A percentile compares a stretch with the other conserved stretches of the same genome.
Evolutionary conservation across 352 stramenopile species (phyloP).

Genomic region (Phytophthora macrochlamydospora): DNA sequence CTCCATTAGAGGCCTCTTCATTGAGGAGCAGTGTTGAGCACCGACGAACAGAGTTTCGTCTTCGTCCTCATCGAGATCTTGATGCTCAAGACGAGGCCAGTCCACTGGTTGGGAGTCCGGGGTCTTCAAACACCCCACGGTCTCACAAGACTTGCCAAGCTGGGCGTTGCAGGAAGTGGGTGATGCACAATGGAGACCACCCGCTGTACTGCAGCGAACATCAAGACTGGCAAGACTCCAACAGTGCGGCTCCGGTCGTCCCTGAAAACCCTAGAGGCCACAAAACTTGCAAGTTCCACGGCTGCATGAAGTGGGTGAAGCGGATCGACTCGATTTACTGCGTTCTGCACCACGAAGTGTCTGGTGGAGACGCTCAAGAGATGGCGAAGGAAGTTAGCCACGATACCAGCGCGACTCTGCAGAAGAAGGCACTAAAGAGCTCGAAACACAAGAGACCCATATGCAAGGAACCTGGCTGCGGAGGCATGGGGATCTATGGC

Average conservation of each 20-base stretch:
- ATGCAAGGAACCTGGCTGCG: background rate
- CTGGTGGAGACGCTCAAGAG: too few relatives aligned
- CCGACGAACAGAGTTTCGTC: too few relatives aligned
- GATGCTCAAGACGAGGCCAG: too few relatives aligned
- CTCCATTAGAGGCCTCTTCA: too few relatives aligned
- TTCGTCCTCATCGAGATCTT: too few relatives aligned
- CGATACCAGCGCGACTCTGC: background rate
- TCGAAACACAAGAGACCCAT: background rate
- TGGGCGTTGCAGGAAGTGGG: slow-evolving; percentile 11
- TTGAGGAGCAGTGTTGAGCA: too few relatives aligned
- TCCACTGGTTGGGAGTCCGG: too few relatives aligned
- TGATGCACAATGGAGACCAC: slow-evolving; percentile 12
- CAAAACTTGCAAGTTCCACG: background rate
- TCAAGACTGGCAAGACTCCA: background rate
- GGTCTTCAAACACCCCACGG: background rate
- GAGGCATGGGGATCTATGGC: too few relatives aligned
- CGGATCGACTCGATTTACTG: background rate
- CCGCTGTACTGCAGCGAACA: slow-evolving; percentile 7
- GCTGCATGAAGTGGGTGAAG: slow-evolving; percentile 3
- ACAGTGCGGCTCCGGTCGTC: background rate
- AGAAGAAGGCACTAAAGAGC: background rate
- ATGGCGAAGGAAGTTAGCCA: background rate
- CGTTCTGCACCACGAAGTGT: background rate
- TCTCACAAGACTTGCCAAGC: slow-evolving; percentile 8
- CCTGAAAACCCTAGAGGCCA: background rate